These are phyloP conservation scores for Cryphonectria radicalis DNA, from an alignment of 2,329 filamentous ascomycete species.

Conservation along the genomic window DNA sequence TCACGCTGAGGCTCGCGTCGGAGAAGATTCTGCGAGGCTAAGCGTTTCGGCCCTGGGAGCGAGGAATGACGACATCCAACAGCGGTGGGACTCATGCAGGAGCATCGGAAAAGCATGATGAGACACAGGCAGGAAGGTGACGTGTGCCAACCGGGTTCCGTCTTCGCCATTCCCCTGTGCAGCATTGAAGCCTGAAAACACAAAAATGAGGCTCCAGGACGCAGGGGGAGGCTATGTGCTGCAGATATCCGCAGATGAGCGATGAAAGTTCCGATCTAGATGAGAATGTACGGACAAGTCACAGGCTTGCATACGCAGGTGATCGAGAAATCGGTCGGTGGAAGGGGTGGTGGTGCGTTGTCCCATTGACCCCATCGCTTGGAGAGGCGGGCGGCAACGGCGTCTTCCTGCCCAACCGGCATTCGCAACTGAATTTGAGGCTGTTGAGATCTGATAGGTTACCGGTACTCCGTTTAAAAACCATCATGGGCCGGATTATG, in stretches of 20 bases:
- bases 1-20: neutral
- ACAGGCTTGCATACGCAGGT: slow-evolving; percentile 38
- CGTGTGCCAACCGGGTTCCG: neutral
- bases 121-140: slow-evolving; percentile 5
- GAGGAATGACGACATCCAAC: neutral
- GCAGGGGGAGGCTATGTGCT: slow-evolving; percentile 26
- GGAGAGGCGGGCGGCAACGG: slow-evolving; percentile 48
- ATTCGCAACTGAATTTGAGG: slow-evolving; percentile 37
- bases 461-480: slow-evolving; percentile 30
- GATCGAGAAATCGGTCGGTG: slow-evolving; percentile 34
- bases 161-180: neutral
- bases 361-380: slow-evolving; percentile 44
- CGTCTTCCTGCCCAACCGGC: slow-evolving; percentile 56
- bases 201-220: slow-evolving; percentile 24
- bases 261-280: slow-evolving; percentile 35
- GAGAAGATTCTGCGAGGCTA: neutral
- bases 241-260: slow-evolving; percentile 29
- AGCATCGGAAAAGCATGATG: neutral
- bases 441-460: slow-evolving; percentile 43
- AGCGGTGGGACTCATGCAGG: neutral
- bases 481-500: slow-evolving; percentile 22
- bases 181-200: slow-evolving; percentile 11
- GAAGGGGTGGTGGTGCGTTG: slow-evolving; percentile 47
- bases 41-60: neutral
- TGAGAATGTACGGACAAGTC: slow-evolving; percentile 15